A percentile compares a stretch with the other conserved stretches of the same genome.
phyloP scores from a whole-genome alignment of 495 filamentous ascomycete genomes.

The Podospora australis region DNA sequence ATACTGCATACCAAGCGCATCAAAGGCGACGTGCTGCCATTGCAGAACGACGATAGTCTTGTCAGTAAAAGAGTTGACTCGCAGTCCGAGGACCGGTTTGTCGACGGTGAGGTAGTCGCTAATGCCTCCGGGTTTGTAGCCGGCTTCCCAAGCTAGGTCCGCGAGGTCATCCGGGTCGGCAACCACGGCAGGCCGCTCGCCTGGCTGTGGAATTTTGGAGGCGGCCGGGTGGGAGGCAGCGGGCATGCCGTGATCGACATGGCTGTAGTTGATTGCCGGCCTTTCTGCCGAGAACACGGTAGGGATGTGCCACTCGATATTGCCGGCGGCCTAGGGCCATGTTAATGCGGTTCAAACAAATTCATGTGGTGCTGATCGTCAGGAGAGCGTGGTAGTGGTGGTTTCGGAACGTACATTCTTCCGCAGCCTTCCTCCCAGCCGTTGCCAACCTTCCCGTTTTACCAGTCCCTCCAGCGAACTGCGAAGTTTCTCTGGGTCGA shows the following conservation, averaged over 20 bases:
- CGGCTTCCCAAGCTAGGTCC: conserved; percentile 17
- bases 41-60: conserved; percentile 27
- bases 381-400: too few relatives aligned
- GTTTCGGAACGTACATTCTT: too few relatives aligned
- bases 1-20: conserved; percentile 20
- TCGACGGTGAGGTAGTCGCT: conserved; percentile 18
- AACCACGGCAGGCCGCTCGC: conserved; percentile 13
- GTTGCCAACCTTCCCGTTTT: conserved; percentile 32
- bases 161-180: conserved; percentile 21
- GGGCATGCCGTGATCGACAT: conserved; percentile 18
- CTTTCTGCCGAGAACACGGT: conserved; percentile 25
- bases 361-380: too few relatives aligned
- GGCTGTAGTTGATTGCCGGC: conserved; percentile 29
- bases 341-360: too few relatives aligned
- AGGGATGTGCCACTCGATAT: conserved; percentile 41
- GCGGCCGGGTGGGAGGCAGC: conserved; percentile 29
- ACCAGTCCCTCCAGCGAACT: conserved; percentile 27
- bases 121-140: conserved; percentile 19
- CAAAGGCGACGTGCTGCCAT: conserved; percentile 28
- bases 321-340: conserved; percentile 19
- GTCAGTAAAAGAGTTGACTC: conserved; percentile 26
- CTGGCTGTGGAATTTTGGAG: conserved; percentile 23
- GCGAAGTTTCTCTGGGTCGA: conserved; percentile 35
- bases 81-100: conserved; percentile 20
- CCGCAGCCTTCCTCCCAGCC: conserved; percentile 36